These are phyloP conservation scores for Carex sylvatica DNA, from an alignment of 202 grass and related monocot genomes.

Conservation along the genomic window DNA sequence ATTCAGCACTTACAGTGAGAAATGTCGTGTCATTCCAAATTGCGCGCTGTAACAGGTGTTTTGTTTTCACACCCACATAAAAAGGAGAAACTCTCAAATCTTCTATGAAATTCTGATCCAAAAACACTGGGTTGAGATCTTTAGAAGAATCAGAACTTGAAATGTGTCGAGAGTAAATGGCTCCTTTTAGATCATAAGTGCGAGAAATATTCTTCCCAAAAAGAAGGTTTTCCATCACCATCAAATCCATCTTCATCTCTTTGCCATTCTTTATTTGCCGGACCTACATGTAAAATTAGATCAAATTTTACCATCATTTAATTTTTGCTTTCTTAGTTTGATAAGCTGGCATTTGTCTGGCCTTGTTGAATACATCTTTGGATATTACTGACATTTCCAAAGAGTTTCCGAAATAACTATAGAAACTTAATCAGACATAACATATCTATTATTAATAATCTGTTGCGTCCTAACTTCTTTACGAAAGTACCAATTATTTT, in stretches of 20 bases:
- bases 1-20: conserved; percentile 70
- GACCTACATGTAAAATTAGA: conserved; percentile 48
- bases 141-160: conserved; percentile 45
- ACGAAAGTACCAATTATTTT: not conserved
- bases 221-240: conserved; percentile 99
- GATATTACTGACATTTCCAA: not conserved
- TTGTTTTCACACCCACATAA: conserved; percentile 91
- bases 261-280: conserved; percentile 75
- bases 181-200: conserved; percentile 89
- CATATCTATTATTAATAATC: not conserved
- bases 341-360: not conserved
- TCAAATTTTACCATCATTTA: not conserved
- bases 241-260: conserved; percentile 76
- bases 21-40: conserved; percentile 99
- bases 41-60: conserved; percentile 88
- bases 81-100: conserved; percentile 83
- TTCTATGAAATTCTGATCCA: conserved; percentile 92
- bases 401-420: not conserved
- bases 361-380: not conserved
- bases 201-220: conserved; percentile 79
- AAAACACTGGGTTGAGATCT: conserved; percentile 54
- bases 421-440: not conserved
- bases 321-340: not conserved
- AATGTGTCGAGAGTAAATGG: conserved; percentile 53
- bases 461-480: not conserved